Evolutionary conservation across 805 yeast species (phyloP), one percentile per base, ranked within the genome.

Genomic region (Yarrowia bubula): DNA sequence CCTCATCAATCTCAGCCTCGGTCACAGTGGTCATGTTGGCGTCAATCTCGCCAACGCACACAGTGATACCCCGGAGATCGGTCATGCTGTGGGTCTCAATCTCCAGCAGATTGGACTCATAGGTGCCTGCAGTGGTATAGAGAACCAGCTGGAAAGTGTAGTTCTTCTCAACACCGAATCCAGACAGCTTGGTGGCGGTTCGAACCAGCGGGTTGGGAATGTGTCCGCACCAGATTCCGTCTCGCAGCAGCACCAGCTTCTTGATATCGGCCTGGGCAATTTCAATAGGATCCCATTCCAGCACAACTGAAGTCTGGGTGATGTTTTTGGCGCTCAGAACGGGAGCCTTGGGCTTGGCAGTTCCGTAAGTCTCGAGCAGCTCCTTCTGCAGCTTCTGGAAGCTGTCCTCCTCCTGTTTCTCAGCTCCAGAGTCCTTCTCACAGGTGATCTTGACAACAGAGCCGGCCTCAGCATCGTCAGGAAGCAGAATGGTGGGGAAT

Each of bases 71-170:
- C 1, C 90, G 83, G 70, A 95, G 81, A 76, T 95, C 98, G 0
- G 97, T 92, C 98, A 93, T 92, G 73, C 91, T 92, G 75, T 92
- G 98, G 3, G 99, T 95, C 66, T 84, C 87, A 14, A 92, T 84
- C 57, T 82, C 82, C 28, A 93, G 74, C 18, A 77, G 76, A 50
- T 91, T 87, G 10, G 97, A 89, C 72, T 79, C 79, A 71, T 82
- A 90, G 10, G 81, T 80, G n/a, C 99, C 99, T 0, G 98, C 96
- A 0, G 97, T 87, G 8, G 99, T 92, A 66, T 86, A 88, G 73
- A 95, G 79, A 69, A 86, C 84, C 71, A 95, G 81, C 72, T 87
- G 91, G 76, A 95, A 93, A 48, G 81, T 83, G 76, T 89, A 93
- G 57, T 83, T 81, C 31, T 90, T 86, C 73, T 93, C 97, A 61